Base-by-base conservation (phyloP, 2,329 filamentous ascomycete genomes). In the Colletotrichum tanaceti region DNA sequence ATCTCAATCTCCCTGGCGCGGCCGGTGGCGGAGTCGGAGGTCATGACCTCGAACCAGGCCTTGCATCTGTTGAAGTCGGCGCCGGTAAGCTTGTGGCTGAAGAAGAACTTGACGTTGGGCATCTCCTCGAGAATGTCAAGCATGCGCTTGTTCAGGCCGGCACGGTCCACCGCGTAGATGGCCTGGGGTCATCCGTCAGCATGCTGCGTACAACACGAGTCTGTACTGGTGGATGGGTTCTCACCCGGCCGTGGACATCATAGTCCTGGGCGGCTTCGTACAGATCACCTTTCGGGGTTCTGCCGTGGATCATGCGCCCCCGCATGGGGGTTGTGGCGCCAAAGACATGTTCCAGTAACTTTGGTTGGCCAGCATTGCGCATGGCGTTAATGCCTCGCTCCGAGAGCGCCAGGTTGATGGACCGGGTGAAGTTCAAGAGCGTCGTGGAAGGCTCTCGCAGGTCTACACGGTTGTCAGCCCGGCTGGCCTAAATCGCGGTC, bases 381-480 rank as follows among this genome's bases (percentile, higher is more conserved):
- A 99, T 90, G 24, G 95, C 93, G 78, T 96, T 92, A 78, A 98
- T 94, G 39, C 96, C 96, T 67, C 96, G 90, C 78, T 98, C 94
- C 0, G 96, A 98, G 0, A 99, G 85, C 24, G 96, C 95, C 63
- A 99, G 83, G 77, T 99, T 99, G 83, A 99, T 99, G n/a, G 96
- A 98, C 79, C 94, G 97, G 70, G 94, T 97, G 77, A 98, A 98
- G 80, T 98, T 98, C 70, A 98, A 85, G 3, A 95, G 94, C 38
- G 90, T 89, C 0, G 93, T 97, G 2, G 89, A 87, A 2, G 92
- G 90, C 77, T 97, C 90, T 47, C 96, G 90, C 57, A 98, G 89
- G 82, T 99, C 96, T 98, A 67, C 63, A 69, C 52, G 10, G 22
- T 47, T 47, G 28, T 44, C 53, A 49, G 47, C 62, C 39, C 39